phyloP scores from a whole-genome alignment of 192 early-diverging fungal species.

The Diversispora epigaea region DNA sequence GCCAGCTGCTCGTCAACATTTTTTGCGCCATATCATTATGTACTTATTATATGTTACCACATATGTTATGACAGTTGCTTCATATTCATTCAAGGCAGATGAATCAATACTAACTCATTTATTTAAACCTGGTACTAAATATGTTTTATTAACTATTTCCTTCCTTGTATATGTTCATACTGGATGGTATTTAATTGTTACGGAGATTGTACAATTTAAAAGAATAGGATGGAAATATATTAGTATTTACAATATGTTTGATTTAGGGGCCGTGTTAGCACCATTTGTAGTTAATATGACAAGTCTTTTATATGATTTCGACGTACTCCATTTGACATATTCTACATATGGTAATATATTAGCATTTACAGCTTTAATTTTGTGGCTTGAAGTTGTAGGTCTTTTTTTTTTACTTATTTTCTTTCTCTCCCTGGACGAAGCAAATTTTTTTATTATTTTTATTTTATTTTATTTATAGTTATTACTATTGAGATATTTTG shows the following conservation, averaged over 20 bases:
- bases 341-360: background rate
- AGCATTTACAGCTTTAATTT: background rate
- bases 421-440: background rate
- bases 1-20: too few relatives aligned
- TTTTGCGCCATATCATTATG: too few relatives aligned
- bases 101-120: too few relatives aligned
- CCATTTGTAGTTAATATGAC: background rate
- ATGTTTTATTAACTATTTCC: background rate
- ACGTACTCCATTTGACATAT: background rate
- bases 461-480: background rate
- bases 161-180: background rate
- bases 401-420: background rate
- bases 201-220: background rate
- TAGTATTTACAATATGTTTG: conserved; percentile 6
- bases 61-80: too few relatives aligned
- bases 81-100: background rate
- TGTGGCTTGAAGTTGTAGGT: background rate
- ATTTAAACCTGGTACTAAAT: background rate
- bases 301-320: background rate
- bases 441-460: background rate
- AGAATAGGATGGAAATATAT: background rate
- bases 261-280: background rate
- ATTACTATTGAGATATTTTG: background rate
- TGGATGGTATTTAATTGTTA: background rate
- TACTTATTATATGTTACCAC: too few relatives aligned